Percentiles rank a stretch among this genome's conserved stretches.
phyloP scores from a whole-genome alignment of 441 rosid species.

The Theobroma grandiflorum region DNA sequence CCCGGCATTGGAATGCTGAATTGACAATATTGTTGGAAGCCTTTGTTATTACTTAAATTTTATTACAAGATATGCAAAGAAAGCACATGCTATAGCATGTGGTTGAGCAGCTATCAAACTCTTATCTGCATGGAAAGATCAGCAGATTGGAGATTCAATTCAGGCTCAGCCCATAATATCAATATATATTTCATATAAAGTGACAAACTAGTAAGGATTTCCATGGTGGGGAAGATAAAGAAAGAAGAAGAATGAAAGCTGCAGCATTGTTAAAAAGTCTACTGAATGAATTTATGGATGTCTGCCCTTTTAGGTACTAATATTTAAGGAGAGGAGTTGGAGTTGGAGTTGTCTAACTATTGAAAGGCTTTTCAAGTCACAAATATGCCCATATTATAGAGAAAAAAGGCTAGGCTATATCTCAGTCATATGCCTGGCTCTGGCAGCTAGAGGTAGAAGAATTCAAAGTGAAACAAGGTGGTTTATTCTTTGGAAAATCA shows the following conservation, averaged over 20 bases:
- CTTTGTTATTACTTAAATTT: not conserved
- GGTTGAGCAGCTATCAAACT: conserved; percentile 1
- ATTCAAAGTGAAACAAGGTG: no score
- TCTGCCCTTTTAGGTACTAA: not conserved
- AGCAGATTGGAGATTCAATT: not conserved
- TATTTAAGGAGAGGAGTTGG: not conserved
- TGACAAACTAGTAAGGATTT: not conserved
- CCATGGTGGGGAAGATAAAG: not conserved
- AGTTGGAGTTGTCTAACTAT: no score
- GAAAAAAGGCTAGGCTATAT: no score
- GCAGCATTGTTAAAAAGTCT: conserved; percentile 7
- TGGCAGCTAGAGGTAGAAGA: no score
- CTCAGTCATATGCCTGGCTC: no score
- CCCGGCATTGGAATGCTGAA: not conserved
- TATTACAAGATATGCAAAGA: not conserved
- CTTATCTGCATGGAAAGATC: not conserved
- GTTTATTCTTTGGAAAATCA: no score
- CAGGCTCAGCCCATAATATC: not conserved
- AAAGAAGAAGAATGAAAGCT: not conserved
- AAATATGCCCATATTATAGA: no score
- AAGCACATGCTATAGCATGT: conserved; percentile 14
- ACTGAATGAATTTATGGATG: conserved; percentile 8
- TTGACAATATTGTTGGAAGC: not conserved
- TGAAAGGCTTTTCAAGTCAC: no score
- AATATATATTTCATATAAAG: not conserved